Percentiles rank a stretch among this genome's conserved stretches.
Conservation (phyloP, 2,329 filamentous ascomycete genomes). For the Biscogniauxia marginata region DNA sequence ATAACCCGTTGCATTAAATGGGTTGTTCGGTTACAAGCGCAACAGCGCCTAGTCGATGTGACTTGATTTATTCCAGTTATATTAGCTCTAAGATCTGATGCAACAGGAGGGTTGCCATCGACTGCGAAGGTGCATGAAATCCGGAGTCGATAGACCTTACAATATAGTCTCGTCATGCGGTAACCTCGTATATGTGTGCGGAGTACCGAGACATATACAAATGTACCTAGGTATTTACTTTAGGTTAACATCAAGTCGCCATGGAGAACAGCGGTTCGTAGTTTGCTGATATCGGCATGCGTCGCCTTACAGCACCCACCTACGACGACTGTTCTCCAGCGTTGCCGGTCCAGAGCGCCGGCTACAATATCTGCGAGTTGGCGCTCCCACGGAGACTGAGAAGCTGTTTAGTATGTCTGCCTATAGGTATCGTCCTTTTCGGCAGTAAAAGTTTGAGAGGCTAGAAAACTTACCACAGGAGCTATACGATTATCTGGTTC, state of each 20-base stretch:
- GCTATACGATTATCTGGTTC: conserved; percentile 31
- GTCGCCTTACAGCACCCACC: conserved; percentile 53
- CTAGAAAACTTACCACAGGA: conserved; percentile 23
- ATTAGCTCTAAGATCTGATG: neutral
- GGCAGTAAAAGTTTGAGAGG: neutral
- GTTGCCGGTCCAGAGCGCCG: conserved; percentile 34
- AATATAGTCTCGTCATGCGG: neutral
- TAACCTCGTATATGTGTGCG: neutral
- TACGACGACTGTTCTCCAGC: conserved; percentile 48
- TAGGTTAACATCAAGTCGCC: neutral
- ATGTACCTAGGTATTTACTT: neutral
- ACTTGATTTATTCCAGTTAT: neutral
- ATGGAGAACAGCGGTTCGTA: conserved; percentile 12
- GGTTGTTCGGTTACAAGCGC: neutral
- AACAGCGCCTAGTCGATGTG: neutral
- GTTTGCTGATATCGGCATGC: conserved; percentile 46
- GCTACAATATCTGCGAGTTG: conserved; percentile 43
- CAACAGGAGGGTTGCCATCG: neutral
- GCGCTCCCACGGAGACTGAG: conserved; percentile 43
- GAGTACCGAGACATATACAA: neutral
- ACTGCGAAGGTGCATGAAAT: neutral
- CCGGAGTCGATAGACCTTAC: neutral
- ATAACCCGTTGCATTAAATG: neutral
- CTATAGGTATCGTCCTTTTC: neutral
- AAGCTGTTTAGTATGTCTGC: conserved; percentile 3